Evolutionary conservation across 129 eudicot species (phyloP).

Genomic region (Saposhnikovia divaricata): DNA sequence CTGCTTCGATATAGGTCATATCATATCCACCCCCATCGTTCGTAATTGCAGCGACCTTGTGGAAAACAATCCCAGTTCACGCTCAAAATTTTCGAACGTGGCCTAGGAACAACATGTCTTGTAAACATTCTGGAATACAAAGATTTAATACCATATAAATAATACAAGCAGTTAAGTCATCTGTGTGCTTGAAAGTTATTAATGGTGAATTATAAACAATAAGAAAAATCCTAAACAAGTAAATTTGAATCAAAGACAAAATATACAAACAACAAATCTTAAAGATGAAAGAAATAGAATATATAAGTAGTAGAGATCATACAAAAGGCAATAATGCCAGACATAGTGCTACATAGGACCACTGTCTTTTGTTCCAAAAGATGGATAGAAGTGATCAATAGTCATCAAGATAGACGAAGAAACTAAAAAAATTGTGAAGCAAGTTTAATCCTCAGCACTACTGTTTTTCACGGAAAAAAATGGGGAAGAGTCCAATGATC

Average conservation of each 20-base stretch:
- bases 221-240: no score
- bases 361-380: neutral
- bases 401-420: neutral
- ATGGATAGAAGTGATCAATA: neutral
- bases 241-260: neutral
- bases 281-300: neutral
- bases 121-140: neutral
- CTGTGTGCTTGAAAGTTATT: no score
- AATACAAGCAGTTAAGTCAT: neutral
- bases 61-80: constrained; percentile 90
- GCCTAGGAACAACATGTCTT: neutral
- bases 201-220: no score
- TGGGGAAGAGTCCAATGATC: neutral
- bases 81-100: constrained; percentile 73
- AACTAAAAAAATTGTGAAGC: neutral
- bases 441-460: neutral
- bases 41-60: constrained; percentile 95
- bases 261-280: neutral
- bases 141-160: neutral
- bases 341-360: neutral
- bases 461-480: neutral
- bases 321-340: neutral
- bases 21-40: constrained; percentile 77
- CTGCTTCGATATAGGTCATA: constrained; percentile 60
- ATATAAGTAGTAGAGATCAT: neutral